phyloP scores from a whole-genome alignment of 768 basidiomycete species.

The Lentinula guzmanii region DNA sequence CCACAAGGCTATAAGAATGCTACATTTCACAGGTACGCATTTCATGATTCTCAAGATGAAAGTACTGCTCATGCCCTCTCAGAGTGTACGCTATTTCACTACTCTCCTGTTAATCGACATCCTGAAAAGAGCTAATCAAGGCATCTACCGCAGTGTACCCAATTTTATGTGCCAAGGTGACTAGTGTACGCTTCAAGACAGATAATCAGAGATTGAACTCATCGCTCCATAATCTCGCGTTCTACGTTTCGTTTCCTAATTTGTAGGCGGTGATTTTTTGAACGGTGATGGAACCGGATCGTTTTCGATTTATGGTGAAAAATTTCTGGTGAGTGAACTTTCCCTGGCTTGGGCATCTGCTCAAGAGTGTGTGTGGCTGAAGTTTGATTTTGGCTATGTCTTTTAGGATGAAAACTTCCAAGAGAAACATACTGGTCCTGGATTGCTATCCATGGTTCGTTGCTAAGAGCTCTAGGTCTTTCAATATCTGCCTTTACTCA shows the following conservation, averaged over 20 bases:
- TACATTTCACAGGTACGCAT: slow-evolving; percentile 81
- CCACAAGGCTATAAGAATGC: slow-evolving; percentile 90
- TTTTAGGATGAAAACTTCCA: slow-evolving; percentile 89
- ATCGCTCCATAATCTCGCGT: background rate
- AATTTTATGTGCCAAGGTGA: slow-evolving; percentile 96
- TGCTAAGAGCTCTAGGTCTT: background rate
- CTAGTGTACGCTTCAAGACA: slow-evolving; percentile 7
- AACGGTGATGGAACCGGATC: slow-evolving; percentile 94
- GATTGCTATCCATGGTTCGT: slow-evolving; percentile 84
- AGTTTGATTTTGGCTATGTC: too few species aligned
- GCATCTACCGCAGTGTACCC: slow-evolving; percentile 47
- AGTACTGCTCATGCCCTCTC: slow-evolving; percentile 6
- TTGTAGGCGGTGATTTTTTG: slow-evolving; percentile 84
- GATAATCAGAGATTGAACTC: background rate
- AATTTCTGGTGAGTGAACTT: slow-evolving; percentile 64
- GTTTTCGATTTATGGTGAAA: slow-evolving; percentile 96
- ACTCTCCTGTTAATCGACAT: slow-evolving; percentile 3
- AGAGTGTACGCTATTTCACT: slow-evolving; percentile 59
- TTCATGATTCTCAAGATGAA: background rate
- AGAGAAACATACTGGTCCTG: slow-evolving; percentile 82
- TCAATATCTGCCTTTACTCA: slow-evolving; percentile 1
- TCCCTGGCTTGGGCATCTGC: too few species aligned
- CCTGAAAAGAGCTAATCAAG: slow-evolving; percentile 8
- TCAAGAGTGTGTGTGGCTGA: too few species aligned
- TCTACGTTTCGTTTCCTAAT: too few species aligned